Evolutionary conservation across 306 rosid genomes (phyloP).

Genomic region (Castanopsis chinensis): DNA sequence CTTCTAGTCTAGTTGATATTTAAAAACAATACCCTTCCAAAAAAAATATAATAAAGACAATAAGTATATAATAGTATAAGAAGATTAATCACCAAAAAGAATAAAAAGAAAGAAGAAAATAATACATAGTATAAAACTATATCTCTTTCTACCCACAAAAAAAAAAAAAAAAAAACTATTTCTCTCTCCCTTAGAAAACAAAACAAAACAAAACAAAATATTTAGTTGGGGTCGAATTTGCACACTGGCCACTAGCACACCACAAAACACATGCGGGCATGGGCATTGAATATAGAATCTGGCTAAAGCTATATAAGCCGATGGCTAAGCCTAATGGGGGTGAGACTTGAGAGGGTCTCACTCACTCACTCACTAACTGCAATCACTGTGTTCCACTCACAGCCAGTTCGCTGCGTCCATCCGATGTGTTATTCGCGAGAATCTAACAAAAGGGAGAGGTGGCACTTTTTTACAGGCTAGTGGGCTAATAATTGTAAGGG

Average conservation of each 20-base stretch:
- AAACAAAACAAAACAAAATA: not conserved
- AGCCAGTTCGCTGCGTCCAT: conserved; percentile 18
- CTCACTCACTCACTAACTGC: not conserved
- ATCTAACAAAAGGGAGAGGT: not conserved
- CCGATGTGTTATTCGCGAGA: not conserved
- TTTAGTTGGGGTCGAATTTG: no score
- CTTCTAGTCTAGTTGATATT: no score
- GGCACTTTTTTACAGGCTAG: not conserved
- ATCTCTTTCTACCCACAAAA: no score
- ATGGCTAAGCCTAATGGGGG: not conserved
- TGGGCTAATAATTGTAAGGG: not conserved
- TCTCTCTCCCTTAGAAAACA: not conserved
- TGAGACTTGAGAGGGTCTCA: not conserved
- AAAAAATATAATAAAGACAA: no score
- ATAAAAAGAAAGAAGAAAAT: no score
- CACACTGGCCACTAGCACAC: not conserved
- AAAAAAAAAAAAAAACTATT: not conserved
- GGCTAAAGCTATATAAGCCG: not conserved
- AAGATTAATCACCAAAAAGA: no score
- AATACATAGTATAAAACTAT: no score
- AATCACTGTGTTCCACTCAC: not conserved
- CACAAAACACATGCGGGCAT: not conserved
- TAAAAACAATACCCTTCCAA: no score
- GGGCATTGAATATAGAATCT: not conserved
- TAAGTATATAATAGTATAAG: no score